phyloP scores from a whole-genome alignment of 192 early-diverging fungal species.

The Rhizoclosmatium sp. region DNA sequence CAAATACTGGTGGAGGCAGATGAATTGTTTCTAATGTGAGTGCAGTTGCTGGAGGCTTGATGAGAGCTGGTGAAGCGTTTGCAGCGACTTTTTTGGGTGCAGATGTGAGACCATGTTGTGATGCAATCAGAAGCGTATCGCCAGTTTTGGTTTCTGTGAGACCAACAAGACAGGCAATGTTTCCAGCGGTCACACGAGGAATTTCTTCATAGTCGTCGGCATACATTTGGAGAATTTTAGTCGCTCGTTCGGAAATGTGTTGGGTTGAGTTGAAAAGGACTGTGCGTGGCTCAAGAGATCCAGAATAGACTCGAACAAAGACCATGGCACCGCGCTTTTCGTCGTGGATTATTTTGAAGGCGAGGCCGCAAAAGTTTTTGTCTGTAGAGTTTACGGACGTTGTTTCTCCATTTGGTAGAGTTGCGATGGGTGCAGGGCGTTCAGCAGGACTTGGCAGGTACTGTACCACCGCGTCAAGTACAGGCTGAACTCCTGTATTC shows the following conservation, averaged over 20 bases:
- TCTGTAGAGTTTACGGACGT: slow-evolving; percentile 8
- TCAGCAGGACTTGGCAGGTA: slow-evolving; percentile 87
- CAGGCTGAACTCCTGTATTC: slow-evolving; percentile 92
- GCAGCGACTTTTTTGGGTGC: slow-evolving; percentile 28
- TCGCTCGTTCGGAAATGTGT: slow-evolving; percentile 76
- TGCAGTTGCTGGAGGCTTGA: slow-evolving; percentile 32
- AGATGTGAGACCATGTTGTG: slow-evolving; percentile 47
- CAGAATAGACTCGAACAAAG: slow-evolving; percentile 91
- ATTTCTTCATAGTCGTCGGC: slow-evolving; percentile 91
- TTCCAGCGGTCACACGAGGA: slow-evolving; percentile 70
- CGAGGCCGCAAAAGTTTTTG: slow-evolving; percentile 74
- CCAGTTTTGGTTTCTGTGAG: slow-evolving; percentile 87
- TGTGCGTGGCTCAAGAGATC: slow-evolving; percentile 70
- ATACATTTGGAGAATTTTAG: slow-evolving; percentile 89
- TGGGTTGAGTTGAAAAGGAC: slow-evolving; percentile 67
- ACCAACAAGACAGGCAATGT: slow-evolving; percentile 86
- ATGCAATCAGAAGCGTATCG: slow-evolving; percentile 76
- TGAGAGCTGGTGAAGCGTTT: slow-evolving; percentile 10
- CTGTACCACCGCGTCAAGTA: slow-evolving; percentile 87
- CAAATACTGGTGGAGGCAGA: slow-evolving; percentile 89
- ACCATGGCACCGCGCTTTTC: slow-evolving; percentile 86
- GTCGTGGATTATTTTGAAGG: slow-evolving; percentile 93
- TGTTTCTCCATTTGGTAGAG: slow-evolving; percentile 7
- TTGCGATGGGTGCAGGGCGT: slow-evolving; percentile 61
- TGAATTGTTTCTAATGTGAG: slow-evolving; percentile 74